A percentile compares a stretch with the other conserved stretches of the same genome.
phyloP scores from a whole-genome alignment of 2,329 filamentous ascomycete species.

The Verruconis gallopava region DNA sequence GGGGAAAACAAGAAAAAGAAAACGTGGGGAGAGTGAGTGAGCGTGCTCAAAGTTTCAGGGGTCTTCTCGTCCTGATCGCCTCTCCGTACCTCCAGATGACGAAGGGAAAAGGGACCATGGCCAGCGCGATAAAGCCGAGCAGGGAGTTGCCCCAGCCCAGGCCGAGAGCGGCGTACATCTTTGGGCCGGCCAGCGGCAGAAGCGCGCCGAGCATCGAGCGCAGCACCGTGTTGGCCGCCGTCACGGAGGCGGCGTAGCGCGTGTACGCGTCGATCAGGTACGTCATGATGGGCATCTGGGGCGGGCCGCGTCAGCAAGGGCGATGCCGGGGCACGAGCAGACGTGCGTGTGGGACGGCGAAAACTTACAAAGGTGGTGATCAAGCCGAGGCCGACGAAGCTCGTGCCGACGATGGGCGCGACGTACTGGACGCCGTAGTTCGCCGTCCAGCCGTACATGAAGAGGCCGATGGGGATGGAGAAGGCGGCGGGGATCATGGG shows the following conservation, averaged over 20 bases:
- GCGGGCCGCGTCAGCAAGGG: neutral
- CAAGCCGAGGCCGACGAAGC: conserved; percentile 22
- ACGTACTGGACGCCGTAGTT: conserved; percentile 20
- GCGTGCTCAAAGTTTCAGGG: too few relatives aligned
- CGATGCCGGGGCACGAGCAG: neutral
- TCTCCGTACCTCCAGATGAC: conserved; percentile 10
- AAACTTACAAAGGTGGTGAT: conserved; percentile 20
- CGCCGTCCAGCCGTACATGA: conserved; percentile 22
- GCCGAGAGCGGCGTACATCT: conserved; percentile 27
- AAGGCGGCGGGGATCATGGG: conserved; percentile 6
- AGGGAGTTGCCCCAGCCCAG: conserved; percentile 28
- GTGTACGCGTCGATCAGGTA: conserved; percentile 31
- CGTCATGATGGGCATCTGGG: conserved; percentile 24
- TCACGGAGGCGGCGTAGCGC: conserved; percentile 27
- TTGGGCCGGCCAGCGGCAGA: conserved; percentile 25
- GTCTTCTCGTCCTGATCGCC: conserved; percentile 7
- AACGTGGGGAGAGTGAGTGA: too few relatives aligned
- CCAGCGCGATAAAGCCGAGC: conserved; percentile 23
- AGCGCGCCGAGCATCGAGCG: conserved; percentile 25
- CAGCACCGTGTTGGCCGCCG: conserved; percentile 28
- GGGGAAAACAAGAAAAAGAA: too few relatives aligned
- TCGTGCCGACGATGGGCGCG: conserved; percentile 23
- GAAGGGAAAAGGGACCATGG: conserved; percentile 10
- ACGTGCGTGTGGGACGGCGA: neutral
- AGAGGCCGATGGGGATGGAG: conserved; percentile 23